Base-by-base conservation (phyloP, 768 basidiomycete genomes). In the Leccinum rimulosum region DNA sequence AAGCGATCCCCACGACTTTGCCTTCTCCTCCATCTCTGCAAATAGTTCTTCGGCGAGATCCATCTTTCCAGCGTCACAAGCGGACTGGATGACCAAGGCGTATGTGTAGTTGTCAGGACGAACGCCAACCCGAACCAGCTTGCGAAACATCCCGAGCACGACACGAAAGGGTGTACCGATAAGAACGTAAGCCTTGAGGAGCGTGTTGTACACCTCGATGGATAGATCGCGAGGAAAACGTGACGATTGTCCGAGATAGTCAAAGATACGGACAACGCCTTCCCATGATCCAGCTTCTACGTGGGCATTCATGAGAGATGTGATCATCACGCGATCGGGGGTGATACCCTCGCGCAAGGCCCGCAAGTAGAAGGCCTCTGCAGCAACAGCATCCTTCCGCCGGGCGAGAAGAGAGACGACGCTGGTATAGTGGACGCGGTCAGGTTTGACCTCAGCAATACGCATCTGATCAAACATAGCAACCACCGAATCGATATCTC, bases 101-200 rank as follows among this genome's bases (percentile, higher is more conserved):
- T 88, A 96, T 0, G 90, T 86, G 64, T 81, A 78, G 5, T 65
- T 70, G 62, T 88, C 82, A 0, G 92, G 89, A 40, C 77, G 77
- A 15, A 88, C 68, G 3, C 81, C 80, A 7, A 76, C 69, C 38
- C 74, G 66, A 57, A 77, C 72, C 57, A 93, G 74, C 55, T 77
- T 80, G 48, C 79, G 75, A 73, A 94, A 93, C 36, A 91, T 67
- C 4, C 75, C 70, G 28, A 83, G 75, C 43, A 94, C 86, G 28
- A 84, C 70, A 33, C 73, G 71, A 64, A 89, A 90, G 0, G 95
- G 93, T 2, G 91, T 84, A 27, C 89, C 92, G 36, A 91, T 82
- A 50, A 88, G 77, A 55, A 96, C 83, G 66, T 92, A 89, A 2
- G 93, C 92, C 73, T 91, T 92, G 64, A 96, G 75, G 27, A 97